A percentile compares a stretch with the other conserved stretches of the same genome.
Evolutionary conservation across 805 yeast genomes (phyloP).

Genomic region (Tetrapisispora phaffii): DNA sequence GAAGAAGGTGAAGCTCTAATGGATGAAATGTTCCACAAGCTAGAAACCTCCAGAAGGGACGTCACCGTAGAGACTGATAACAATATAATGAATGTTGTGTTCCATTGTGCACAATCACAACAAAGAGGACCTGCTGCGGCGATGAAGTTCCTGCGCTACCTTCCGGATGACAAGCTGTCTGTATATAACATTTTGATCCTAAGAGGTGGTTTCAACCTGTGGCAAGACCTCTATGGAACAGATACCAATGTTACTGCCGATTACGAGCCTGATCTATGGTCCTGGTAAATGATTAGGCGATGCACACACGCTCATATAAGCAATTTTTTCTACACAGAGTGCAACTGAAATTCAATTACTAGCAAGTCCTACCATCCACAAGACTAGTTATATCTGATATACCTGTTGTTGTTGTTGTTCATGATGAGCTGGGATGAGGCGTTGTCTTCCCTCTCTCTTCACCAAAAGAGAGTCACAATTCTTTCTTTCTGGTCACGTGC

Average conservation of each 20-base stretch:
- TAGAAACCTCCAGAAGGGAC: slow-evolving; percentile 21
- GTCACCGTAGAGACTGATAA: slow-evolving; percentile 16
- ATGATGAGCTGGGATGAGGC: too few species aligned
- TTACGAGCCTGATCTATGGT: slow-evolving; percentile 40
- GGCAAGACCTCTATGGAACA: slow-evolving; percentile 71
- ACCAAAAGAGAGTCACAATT: too few species aligned
- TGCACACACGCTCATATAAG: too few species aligned
- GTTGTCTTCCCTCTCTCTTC: too few species aligned
- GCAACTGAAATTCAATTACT: too few species aligned
- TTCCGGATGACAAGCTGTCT: slow-evolving; percentile 21
- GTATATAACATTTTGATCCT: slow-evolving; percentile 55
- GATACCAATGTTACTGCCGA: slow-evolving; percentile 56
- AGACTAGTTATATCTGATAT: too few species aligned
- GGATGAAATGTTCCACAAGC: slow-evolving; percentile 41
- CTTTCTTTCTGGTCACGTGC: too few species aligned
- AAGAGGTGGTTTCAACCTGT: slow-evolving; percentile 73
- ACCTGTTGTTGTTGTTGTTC: too few species aligned
- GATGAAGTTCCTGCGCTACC: slow-evolving; percentile 38
- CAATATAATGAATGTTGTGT: slow-evolving; percentile 36
- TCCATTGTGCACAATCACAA: slow-evolving; percentile 87
- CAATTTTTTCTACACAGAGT: too few species aligned
- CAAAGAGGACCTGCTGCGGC: slow-evolving; percentile 89
- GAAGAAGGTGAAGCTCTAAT: slow-evolving; percentile 49
- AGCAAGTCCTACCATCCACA: too few species aligned
- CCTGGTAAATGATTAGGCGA: too few species aligned